Evolutionary conservation across 2,329 filamentous ascomycete species (phyloP).

Genomic region (Podosphaera aphanis): DNA sequence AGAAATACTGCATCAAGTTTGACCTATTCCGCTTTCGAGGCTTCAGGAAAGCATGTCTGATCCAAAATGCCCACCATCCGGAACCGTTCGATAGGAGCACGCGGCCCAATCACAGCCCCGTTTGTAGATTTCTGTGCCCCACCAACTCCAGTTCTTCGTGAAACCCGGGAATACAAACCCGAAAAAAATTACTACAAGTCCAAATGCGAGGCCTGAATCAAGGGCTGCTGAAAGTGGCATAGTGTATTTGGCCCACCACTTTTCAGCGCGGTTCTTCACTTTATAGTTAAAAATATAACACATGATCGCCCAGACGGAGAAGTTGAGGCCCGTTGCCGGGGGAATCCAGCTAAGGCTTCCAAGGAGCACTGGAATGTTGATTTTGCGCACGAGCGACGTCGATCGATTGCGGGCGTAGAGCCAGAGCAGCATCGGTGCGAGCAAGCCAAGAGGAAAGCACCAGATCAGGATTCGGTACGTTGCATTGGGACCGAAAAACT

Average conservation of each 20-base stretch:
- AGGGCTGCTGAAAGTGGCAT: slow-evolving; percentile 71
- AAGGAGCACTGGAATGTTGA: slow-evolving; percentile 65
- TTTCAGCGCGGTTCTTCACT: slow-evolving; percentile 41
- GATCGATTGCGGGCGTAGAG: slow-evolving; percentile 36
- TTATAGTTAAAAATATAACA: slow-evolving; percentile 68
- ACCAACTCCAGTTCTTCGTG: slow-evolving; percentile 57
- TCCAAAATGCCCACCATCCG: slow-evolving; percentile 41
- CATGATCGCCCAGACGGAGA: slow-evolving; percentile 65
- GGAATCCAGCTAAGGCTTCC: slow-evolving; percentile 72
- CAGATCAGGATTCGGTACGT: slow-evolving; percentile 57
- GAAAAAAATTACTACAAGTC: slow-evolving; percentile 67
- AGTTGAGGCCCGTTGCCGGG: slow-evolving; percentile 68
- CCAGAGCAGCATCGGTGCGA: slow-evolving; percentile 55
- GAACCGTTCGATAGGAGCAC: slow-evolving; percentile 43
- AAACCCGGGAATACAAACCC: slow-evolving; percentile 62
- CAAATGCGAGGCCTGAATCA: slow-evolving; percentile 62
- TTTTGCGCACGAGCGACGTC: slow-evolving; percentile 43
- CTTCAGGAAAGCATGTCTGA: no score
- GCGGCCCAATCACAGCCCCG: slow-evolving; percentile 68
- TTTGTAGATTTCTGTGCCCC: slow-evolving; percentile 73
- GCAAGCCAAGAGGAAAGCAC: slow-evolving; percentile 56
- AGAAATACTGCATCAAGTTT: no score
- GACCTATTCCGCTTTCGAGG: no score
- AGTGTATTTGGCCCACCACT: slow-evolving; percentile 81
- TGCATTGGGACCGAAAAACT: slow-evolving; percentile 58